Evolutionary conservation across 768 basidiomycete species (phyloP).

Genomic region (Pulveroboletus sp.): DNA sequence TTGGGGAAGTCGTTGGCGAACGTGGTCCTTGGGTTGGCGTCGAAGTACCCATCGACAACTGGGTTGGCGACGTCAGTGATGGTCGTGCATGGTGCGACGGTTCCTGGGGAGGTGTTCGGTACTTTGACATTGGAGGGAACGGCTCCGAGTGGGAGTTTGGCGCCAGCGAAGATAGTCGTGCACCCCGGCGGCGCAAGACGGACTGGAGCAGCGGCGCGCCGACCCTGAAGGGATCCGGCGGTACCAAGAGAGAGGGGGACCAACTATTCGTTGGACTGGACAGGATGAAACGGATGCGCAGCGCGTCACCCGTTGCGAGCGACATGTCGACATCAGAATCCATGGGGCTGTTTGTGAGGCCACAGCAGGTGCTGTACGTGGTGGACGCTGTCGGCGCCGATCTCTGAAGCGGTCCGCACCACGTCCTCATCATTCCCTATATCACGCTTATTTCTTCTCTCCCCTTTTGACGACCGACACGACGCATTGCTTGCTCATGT

Average conservation of each 20-base stretch:
- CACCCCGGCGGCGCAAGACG: conserved; percentile 22
- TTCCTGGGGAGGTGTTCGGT: conserved; percentile 72
- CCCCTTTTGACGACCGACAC: conserved; percentile 11
- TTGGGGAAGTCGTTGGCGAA: conserved; percentile 82
- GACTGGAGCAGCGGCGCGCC: conserved; percentile 29
- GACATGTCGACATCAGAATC: conserved; percentile 60
- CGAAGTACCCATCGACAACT: conserved; percentile 69
- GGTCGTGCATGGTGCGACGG: conserved; percentile 88
- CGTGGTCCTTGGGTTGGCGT: conserved; percentile 86
- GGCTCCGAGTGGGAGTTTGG: conserved; percentile 65
- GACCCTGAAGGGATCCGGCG: conserved; percentile 34
- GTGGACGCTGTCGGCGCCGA: conserved; percentile 75
- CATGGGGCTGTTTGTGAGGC: conserved; percentile 74
- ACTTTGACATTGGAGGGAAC: conserved; percentile 69
- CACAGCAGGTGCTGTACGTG: conserved; percentile 84
- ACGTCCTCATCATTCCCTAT: not conserved
- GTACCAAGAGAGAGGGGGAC: conserved; percentile 56
- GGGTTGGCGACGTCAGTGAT: conserved; percentile 47
- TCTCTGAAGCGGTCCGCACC: conserved; percentile 35
- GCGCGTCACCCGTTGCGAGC: conserved; percentile 63
- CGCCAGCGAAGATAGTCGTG: conserved; percentile 37
- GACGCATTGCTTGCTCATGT: not conserved
- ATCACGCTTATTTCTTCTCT: not conserved
- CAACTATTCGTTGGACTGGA: conserved; percentile 38
- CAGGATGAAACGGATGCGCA: conserved; percentile 55